These are phyloP conservation scores for Botryobasidium botryosum DNA, from an alignment of 768 basidiomycete species.

Conservation along the genomic window DNA sequence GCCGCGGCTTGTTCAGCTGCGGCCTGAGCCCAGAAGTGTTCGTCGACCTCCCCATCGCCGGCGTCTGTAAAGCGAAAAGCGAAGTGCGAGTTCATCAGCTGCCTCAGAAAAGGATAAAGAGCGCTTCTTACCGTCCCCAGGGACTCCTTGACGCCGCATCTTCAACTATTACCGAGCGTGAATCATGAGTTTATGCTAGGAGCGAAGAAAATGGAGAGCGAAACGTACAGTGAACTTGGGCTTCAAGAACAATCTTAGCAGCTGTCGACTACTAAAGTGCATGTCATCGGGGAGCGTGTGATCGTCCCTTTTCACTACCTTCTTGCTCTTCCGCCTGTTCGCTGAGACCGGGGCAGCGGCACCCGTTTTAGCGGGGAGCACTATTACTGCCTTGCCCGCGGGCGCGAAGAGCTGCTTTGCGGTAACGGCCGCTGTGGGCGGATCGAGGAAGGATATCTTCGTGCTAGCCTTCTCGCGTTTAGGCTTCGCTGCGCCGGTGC, in stretches of 20 bases:
- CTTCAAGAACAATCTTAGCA: constrained; percentile 87
- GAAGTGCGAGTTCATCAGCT: constrained; percentile 28
- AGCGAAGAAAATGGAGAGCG: neutral
- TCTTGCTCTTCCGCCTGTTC: constrained; percentile 31
- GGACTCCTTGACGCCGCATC: constrained; percentile 60
- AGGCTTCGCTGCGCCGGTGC: constrained; percentile 37
- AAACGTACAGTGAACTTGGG: constrained; percentile 76
- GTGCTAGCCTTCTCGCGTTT: constrained; percentile 66
- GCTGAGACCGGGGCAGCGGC: constrained; percentile 17
- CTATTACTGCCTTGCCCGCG: constrained; percentile 56
- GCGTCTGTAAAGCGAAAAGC: no score
- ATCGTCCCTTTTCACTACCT: constrained; percentile 47
- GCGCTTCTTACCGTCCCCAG: neutral
- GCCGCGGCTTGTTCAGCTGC: constrained; percentile 62
- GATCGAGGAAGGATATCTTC: constrained; percentile 60
- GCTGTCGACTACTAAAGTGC: constrained; percentile 84
- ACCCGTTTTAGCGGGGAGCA: constrained; percentile 38
- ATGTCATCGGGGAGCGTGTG: constrained; percentile 88
- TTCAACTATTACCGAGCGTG: constrained; percentile 39
- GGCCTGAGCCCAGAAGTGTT: constrained; percentile 93
- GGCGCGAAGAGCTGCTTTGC: constrained; percentile 63
- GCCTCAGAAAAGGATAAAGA: neutral
- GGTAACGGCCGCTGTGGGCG: constrained; percentile 37
- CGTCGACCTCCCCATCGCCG: constrained; percentile 90
- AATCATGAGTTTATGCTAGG: neutral